Evolutionary conservation across 2,329 filamentous ascomycete species (phyloP).

Genomic region (Ophiostoma perfectum): DNA sequence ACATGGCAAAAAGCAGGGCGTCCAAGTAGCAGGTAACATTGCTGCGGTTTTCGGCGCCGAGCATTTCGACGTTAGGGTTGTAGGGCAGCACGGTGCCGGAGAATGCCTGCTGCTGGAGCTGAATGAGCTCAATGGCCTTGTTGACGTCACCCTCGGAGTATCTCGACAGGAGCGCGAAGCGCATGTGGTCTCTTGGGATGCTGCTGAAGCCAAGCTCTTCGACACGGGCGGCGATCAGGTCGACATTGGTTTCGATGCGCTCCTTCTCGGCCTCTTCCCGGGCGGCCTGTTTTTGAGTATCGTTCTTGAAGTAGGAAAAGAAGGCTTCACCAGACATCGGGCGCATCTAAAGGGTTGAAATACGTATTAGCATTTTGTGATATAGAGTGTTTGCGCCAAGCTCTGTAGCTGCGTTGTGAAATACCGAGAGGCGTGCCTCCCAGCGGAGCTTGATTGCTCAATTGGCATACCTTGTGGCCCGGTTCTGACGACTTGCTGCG

Average conservation of each 20-base stretch:
- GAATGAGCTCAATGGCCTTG: conserved; percentile 68
- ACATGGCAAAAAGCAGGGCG: conserved; percentile 90
- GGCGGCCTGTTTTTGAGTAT: conserved; percentile 50
- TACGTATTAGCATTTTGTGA: not conserved
- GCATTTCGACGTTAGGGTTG: conserved; percentile 63
- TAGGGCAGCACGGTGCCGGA: conserved; percentile 73
- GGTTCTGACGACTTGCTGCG: conserved; percentile 53
- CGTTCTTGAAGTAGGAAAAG: conserved; percentile 59
- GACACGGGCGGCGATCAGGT: conserved; percentile 35
- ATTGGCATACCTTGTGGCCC: conserved; percentile 45
- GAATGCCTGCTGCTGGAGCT: conserved; percentile 74
- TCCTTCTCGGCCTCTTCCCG: conserved; percentile 51
- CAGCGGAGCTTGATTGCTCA: not conserved
- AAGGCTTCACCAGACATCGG: conserved; percentile 52
- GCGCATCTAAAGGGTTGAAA: conserved; percentile 29
- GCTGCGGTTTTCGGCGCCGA: conserved; percentile 80
- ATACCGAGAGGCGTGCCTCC: too few relatives aligned
- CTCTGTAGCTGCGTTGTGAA: not conserved
- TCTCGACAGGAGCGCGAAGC: conserved; percentile 52
- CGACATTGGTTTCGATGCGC: conserved; percentile 23
- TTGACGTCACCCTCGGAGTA: conserved; percentile 65
- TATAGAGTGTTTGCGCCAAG: not conserved
- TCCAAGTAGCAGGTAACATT: conserved; percentile 94
- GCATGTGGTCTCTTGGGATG: conserved; percentile 53
- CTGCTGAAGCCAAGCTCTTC: conserved; percentile 43